These are phyloP conservation scores for Populus trichocarpa DNA, from an alignment of 441 rosid species.

Conservation along the genomic window DNA sequence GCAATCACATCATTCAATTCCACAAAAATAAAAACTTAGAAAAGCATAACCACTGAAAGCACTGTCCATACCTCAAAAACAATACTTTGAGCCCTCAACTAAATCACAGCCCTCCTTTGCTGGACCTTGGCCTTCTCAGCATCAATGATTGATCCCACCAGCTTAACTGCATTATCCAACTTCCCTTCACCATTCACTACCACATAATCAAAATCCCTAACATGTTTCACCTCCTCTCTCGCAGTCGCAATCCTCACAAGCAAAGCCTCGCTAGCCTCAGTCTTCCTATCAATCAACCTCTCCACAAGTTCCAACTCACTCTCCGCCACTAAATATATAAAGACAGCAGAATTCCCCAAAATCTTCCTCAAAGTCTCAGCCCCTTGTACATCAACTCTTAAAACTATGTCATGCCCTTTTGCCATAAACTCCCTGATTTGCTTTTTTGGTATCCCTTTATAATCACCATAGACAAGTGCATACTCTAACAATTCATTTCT, in stretches of 20 bases:
- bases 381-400: slow-evolving; percentile 93
- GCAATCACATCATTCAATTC: neutral
- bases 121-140: slow-evolving; percentile 88
- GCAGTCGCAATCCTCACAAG: slow-evolving; percentile 81
- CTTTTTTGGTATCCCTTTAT: slow-evolving; percentile 78
- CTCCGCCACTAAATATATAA: slow-evolving; percentile 80
- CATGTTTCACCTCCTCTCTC: slow-evolving; percentile 74
- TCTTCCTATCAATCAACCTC: slow-evolving; percentile 78
- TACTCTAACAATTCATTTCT: slow-evolving; percentile 73
- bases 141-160: slow-evolving; percentile 76
- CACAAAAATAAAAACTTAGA: neutral
- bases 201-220: slow-evolving; percentile 68
- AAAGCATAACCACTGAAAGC: neutral
- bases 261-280: slow-evolving; percentile 73
- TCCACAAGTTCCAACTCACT: slow-evolving; percentile 75
- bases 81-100: slow-evolving; percentile 17
- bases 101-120: slow-evolving; percentile 60
- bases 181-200: slow-evolving; percentile 77
- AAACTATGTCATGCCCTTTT: slow-evolving; percentile 63
- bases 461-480: slow-evolving; percentile 86
- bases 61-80: slow-evolving; percentile 17
- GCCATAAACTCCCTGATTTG: slow-evolving; percentile 64
- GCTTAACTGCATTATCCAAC: slow-evolving; percentile 64
- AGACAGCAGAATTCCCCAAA: slow-evolving; percentile 65
- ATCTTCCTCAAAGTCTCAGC: slow-evolving; percentile 64